Percentiles rank a stretch among this genome's conserved stretches.
phyloP scores from a whole-genome alignment of 768 basidiomycete genomes.

The Pleurotus djamor region DNA sequence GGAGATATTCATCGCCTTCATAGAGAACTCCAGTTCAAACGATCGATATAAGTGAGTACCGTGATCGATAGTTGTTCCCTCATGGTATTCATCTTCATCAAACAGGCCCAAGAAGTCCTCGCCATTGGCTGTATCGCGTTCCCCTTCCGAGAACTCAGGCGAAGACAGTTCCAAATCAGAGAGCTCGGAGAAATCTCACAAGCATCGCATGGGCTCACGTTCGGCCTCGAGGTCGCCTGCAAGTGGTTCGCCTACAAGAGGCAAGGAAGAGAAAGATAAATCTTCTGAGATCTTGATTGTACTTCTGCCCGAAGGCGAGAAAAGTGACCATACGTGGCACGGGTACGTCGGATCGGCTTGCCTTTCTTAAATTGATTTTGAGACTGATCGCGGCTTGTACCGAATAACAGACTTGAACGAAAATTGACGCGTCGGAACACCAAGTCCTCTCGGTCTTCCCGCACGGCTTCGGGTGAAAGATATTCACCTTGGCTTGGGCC shows the following conservation, averaged over 20 bases:
- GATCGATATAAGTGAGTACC: slow-evolving; percentile 6
- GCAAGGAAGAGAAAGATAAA: neutral
- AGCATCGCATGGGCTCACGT: neutral
- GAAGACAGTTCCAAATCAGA: slow-evolving; percentile 5
- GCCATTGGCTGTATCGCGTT: slow-evolving; percentile 3
- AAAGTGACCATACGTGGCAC: slow-evolving; percentile 9
- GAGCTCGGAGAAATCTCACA: slow-evolving; percentile 4
- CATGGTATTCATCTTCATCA: neutral
- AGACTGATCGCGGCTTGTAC: neutral
- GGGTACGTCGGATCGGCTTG: neutral
- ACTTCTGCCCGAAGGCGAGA: neutral
- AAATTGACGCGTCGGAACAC: slow-evolving; percentile 3
- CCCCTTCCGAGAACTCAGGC: slow-evolving; percentile 3
- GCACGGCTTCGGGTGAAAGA: neutral
- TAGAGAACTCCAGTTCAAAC: slow-evolving; percentile 4
- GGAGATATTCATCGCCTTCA: neutral
- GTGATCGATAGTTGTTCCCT: slow-evolving; percentile 2
- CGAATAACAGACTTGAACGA: neutral
- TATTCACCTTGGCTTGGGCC: slow-evolving; percentile 8
- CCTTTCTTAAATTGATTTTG: neutral
- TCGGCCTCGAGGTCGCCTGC: neutral
- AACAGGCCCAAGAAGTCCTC: slow-evolving; percentile 2
- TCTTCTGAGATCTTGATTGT: slow-evolving; percentile 8
- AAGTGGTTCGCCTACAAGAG: neutral
- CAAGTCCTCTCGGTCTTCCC: neutral